Evolutionary conservation across 495 filamentous ascomycete genomes (phyloP), one percentile per base, ranked within the genome.

Genomic region (Aspergillus bridgeri): DNA sequence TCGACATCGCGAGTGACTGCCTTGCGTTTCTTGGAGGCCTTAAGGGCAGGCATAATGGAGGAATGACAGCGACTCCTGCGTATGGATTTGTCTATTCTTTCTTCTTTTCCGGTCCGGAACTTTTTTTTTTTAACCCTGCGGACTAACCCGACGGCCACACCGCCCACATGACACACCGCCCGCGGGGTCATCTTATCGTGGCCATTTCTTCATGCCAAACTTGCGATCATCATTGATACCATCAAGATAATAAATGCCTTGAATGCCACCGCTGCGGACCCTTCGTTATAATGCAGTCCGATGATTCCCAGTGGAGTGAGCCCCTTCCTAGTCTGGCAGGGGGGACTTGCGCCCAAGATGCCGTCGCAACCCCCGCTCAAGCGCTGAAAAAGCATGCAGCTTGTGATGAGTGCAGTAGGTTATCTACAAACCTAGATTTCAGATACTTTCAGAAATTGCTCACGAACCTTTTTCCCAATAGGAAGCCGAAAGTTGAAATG

Each of bases 1-100:
- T 76, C 70, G 47, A 80, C 74, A 73, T 83, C 79, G 52, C 76
- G 68, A 49, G 80, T 82, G 42, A 84, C 71, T 43, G 81, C 81
- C 67, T 85, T 85, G 59, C 82, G 77, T 75, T 85, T 85, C 69
- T 78, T 82, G 3, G 75, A 75, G 54, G 64, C 69, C 60, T 71
- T 73, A 18, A 65, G 61, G 54, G 71, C 64, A 59, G 67, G 63
- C 74, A 79, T 76, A 52, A 51, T 64, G 65, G 60, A 49, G 55
- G 59, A 53, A 48, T 27, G 62, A 24, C 55, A 44, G 48, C 45
- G 43, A 19, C 5, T 22, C 25, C 19, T 42, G 23, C 13, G 57
- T n/a, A n/a, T 59, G 13, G 33, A 38, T 60, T 56, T 60, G 58
- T 69, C 9, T 24, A 45, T 13, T 19, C 25, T 48, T 29, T 53